Evolutionary conservation across 2,329 filamentous ascomycete genomes (phyloP).

Genomic region (Teratosphaeria epicoccoides): DNA sequence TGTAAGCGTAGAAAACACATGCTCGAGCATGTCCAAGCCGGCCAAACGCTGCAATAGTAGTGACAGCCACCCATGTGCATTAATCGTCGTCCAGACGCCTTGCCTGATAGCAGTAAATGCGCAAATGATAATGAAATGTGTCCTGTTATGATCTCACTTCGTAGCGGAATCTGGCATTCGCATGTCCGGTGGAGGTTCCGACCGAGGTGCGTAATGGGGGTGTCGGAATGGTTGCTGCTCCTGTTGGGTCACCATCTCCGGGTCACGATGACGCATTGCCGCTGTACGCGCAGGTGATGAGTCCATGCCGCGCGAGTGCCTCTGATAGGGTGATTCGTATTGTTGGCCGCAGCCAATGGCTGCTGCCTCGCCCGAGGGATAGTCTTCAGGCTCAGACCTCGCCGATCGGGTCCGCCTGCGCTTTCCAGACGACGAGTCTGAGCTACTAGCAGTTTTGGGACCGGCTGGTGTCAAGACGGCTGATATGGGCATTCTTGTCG

Average conservation of each 20-base stretch:
- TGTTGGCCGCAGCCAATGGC: slow-evolving; percentile 1
- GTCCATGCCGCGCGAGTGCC: slow-evolving; percentile 11
- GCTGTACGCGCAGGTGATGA: slow-evolving; percentile 17
- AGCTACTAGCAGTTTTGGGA: slow-evolving; percentile 18
- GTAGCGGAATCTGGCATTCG: neutral
- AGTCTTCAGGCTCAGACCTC: slow-evolving; percentile 7
- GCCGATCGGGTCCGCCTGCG: slow-evolving; percentile 19
- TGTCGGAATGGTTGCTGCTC: neutral
- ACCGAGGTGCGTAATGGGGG: neutral
- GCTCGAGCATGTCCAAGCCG: slow-evolving; percentile 3
- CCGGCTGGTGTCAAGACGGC: slow-evolving; percentile 23
- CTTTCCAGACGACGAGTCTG: slow-evolving; percentile 24
- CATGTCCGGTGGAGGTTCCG: neutral
- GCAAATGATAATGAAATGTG: neutral
- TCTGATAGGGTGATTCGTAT: slow-evolving; percentile 21
- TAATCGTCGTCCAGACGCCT: neutral
- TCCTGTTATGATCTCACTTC: neutral
- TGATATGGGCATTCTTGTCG: slow-evolving; percentile 25
- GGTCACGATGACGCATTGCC: slow-evolving; percentile 19
- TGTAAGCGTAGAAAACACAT: neutral
- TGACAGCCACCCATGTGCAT: neutral
- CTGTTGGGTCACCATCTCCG: neutral
- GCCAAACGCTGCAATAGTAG: slow-evolving; percentile 1
- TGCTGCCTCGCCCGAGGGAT: neutral
- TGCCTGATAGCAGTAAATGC: neutral